Base-by-base conservation (phyloP, 2,329 filamentous ascomycete species). In the Calonectria multiphialidica region DNA sequence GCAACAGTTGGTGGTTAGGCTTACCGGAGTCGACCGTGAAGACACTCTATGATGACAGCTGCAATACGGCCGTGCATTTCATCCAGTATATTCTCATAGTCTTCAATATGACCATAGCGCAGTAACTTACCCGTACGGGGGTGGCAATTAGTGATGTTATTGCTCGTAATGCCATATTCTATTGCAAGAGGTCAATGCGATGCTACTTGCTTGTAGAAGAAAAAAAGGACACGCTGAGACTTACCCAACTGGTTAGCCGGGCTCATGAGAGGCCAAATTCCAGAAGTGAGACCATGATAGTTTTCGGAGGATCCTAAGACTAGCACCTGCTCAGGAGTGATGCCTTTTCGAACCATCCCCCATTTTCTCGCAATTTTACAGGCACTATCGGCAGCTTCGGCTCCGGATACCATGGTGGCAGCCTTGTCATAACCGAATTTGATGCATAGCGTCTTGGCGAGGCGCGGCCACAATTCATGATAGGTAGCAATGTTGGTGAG, bases 351-450 rank as follows among this genome's bases (percentile, higher is more conserved):
- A 0, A 37, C 23, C 18, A 71, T 50, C 15, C 68, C 73, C 68
- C 71, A 42, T 13, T 42, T 42, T 18, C 40, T 42, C 7, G 73
- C 71, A 40, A 75, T 23, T n/a, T 75, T 75, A 33, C 50, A 64
- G 7, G 73, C 73, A 8, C 50, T 50, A 30, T 75, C 73, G 3
- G 50, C 69, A 13, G 65, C 73, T 33, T 75, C 73, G 23, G 73
- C 45, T 15, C 73, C 73, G 7, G 68, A 45, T 1, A 35, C 44
- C 71, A 71, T 72, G 21, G 68, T 33, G 5, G 64, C 28, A 18
- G 70, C 42, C 33, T 70, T 70, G 65, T 75, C 71, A 16, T 73
- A 73, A 5, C 69, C 68, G 21, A 75, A 68, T 12, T 33, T 57
- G 35, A 65, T 8, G 50, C 71, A 73, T 0, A 75, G 28, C 47